These are phyloP conservation scores for Trypanosoma boissoni DNA, from an alignment of 208 protist species.

Conservation along the genomic window DNA sequence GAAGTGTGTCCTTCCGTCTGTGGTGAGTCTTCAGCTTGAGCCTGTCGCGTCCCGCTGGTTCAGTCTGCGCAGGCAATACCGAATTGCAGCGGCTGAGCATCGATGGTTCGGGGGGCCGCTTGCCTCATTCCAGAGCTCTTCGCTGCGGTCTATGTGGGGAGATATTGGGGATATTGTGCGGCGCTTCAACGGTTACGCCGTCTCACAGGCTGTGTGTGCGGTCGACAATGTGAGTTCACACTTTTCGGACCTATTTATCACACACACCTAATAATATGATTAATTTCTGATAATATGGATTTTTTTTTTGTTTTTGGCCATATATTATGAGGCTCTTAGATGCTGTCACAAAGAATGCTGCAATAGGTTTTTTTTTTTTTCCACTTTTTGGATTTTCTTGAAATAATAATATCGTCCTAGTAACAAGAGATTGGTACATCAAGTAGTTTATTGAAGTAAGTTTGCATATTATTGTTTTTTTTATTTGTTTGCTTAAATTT, in stretches of 20 bases:
- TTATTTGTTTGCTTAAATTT: not conserved
- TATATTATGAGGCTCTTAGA: too few relatives aligned
- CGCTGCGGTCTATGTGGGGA: conserved; percentile 43
- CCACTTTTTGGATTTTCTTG: too few relatives aligned
- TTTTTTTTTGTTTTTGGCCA: conserved; percentile 2
- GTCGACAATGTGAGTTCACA: conserved; percentile 9
- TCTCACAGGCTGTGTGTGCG: conserved; percentile 19
- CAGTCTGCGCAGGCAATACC: too few relatives aligned
- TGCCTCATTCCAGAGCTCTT: conserved; percentile 51
- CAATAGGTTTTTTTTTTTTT: too few relatives aligned
- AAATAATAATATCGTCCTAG: too few relatives aligned
- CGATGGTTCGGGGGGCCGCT: conserved; percentile 75
- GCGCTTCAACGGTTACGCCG: conserved; percentile 61
- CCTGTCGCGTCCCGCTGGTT: too few relatives aligned
- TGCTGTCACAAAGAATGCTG: too few relatives aligned
- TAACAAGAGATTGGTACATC: too few relatives aligned
- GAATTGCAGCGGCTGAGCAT: conserved; percentile 57
- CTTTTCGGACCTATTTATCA: conserved; percentile 12
- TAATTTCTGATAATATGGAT: not conserved
- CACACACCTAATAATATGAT: not conserved
- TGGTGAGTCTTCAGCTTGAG: conserved; percentile 59
- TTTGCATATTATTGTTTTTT: too few relatives aligned
- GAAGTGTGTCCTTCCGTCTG: conserved; percentile 29
- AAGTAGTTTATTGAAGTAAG: too few relatives aligned
- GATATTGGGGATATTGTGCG: conserved; percentile 67